Evolutionary conservation across 2,329 filamentous ascomycete genomes (phyloP), one percentile per base, ranked within the genome.

Genomic region (Arthrobotrys pseudoclavata): DNA sequence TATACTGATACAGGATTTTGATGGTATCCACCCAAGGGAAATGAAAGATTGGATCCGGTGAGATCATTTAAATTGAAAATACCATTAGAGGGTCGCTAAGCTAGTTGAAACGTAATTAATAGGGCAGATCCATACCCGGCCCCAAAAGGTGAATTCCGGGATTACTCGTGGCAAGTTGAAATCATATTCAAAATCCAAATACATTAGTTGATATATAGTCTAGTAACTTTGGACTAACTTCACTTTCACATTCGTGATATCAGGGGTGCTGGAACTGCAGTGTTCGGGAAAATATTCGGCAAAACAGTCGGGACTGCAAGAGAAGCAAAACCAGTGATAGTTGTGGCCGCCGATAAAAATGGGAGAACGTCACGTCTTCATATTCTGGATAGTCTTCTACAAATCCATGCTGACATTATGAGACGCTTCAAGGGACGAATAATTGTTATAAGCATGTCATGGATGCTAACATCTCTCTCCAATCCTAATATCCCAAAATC

Each of bases 391-490:
- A 42, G 67, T 13, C 31, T 70, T 5, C 18, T 70, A 5, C 50
- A 20, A 12, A 40, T 52, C 9, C 47, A 61, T 24, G 55, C 48
- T 1, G 20, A 61, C 18, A 70, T 70, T 26, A 22, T 9, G 1
- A 47, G 18, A 9, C 18, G 34, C 2, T 48, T 47, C 12, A 45
- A 31, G 24, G 42, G 20, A 9, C 9, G 42, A 12, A 45, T 26
- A n/a, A 48, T 63, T 10, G 42, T 63, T 7, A 63, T 63, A 13
- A 63, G 60, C 60, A 63, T 63, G 60, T 63, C 60, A 45, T 63
- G 60, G 60, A 31, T 29, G 0, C 37, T 63, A 22, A 29, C 15
- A 29, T 18, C 12, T 24, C 22, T 31, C 50, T 18, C 22, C 1
- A 13, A 53, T 4, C 50, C 26, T 18, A 18, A 29, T 7, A 31